Conservation (phyloP, 768 basidiomycete species). For the Auricularia sp. region DNA sequence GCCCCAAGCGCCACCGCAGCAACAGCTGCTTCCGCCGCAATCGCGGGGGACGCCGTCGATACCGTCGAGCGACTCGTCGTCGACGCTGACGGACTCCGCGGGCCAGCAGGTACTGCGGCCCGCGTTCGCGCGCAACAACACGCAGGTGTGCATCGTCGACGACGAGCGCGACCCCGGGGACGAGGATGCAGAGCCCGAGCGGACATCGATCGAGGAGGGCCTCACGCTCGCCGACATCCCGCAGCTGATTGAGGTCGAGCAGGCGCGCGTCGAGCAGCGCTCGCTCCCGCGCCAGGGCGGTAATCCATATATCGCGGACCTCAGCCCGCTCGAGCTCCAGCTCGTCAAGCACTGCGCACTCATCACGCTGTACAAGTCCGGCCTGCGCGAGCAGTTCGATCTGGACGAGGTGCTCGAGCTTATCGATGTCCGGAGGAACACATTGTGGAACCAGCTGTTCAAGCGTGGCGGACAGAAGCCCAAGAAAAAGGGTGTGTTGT, state of each 20-base stretch:
- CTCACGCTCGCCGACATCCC: slow-evolving; percentile 93
- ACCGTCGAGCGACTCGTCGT: slow-evolving; percentile 6
- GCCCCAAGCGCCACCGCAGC: slow-evolving; percentile 14
- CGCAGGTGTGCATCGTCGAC: slow-evolving; percentile 82
- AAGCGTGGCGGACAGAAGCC: slow-evolving; percentile 54
- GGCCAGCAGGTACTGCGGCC: slow-evolving; percentile 47
- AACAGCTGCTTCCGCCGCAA: slow-evolving; percentile 20
- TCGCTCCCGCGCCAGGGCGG: slow-evolving; percentile 67
- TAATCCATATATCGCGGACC: slow-evolving; percentile 76
- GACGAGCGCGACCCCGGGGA: slow-evolving; percentile 35
- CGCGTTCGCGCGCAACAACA: slow-evolving; percentile 66
- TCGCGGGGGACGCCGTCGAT: slow-evolving; percentile 20
- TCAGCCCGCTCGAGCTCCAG: slow-evolving; percentile 74
- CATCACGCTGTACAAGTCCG: slow-evolving; percentile 64
- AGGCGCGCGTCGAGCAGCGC: slow-evolving; percentile 81
- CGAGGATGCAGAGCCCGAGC: slow-evolving; percentile 10
- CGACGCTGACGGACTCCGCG: slow-evolving; percentile 9
- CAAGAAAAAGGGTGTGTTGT: slow-evolving; percentile 54
- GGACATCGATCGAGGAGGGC: slow-evolving; percentile 53
- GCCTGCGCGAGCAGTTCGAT: slow-evolving; percentile 73
- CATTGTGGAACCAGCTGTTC: slow-evolving; percentile 95
- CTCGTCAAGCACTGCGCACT: slow-evolving; percentile 91
- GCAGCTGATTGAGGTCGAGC: slow-evolving; percentile 83
- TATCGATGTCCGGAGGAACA: slow-evolving; percentile 84
- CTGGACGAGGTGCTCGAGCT: slow-evolving; percentile 90